Conservation (phyloP, 495 filamentous ascomycete genomes). For the Daldinia concentrica region DNA sequence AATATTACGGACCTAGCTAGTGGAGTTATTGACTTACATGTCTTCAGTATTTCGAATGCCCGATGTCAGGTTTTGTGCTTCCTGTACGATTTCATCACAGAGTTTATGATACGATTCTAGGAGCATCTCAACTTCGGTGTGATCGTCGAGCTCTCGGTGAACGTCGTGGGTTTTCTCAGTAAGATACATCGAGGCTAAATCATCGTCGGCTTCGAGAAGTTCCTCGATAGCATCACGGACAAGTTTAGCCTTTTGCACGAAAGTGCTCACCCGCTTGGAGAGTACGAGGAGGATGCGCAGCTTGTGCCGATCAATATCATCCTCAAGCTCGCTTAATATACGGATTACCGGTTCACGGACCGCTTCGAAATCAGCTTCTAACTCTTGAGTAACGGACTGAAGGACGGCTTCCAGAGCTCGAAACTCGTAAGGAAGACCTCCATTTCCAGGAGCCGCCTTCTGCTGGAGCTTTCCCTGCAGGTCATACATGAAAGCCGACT, state of each 20-base stretch:
- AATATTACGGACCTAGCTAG: not conserved
- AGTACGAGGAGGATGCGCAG: conserved; percentile 88
- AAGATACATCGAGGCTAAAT: conserved; percentile 93
- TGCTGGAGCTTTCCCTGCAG: conserved; percentile 70
- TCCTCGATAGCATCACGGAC: conserved; percentile 97
- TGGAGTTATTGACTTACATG: conserved; percentile 69
- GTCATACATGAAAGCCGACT: conserved; percentile 97
- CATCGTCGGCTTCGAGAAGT: conserved; percentile 96
- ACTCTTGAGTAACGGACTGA: conserved; percentile 81
- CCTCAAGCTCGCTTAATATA: conserved; percentile 88
- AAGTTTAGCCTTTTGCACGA: conserved; percentile 94
- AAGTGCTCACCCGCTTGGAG: conserved; percentile 94
- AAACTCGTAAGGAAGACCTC: conserved; percentile 73
- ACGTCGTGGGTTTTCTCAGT: conserved; percentile 83
- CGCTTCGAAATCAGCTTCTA: conserved; percentile 93
- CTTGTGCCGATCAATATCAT: conserved; percentile 96
- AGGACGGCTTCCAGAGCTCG: conserved; percentile 83
- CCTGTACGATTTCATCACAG: conserved; percentile 96
- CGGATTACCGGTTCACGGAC: conserved; percentile 90
- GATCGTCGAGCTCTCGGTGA: conserved; percentile 81
- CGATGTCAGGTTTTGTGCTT: conserved; percentile 90
- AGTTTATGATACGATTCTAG: conserved; percentile 98
- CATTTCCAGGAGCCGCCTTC: conserved; percentile 58
- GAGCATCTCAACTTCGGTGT: conserved; percentile 96
- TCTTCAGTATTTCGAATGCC: conserved; percentile 98